Percentiles rank a stretch among this genome's conserved stretches.
phyloP scores from a whole-genome alignment of 2,329 filamentous ascomycete species.

The Fusarium praegraminearum region DNA sequence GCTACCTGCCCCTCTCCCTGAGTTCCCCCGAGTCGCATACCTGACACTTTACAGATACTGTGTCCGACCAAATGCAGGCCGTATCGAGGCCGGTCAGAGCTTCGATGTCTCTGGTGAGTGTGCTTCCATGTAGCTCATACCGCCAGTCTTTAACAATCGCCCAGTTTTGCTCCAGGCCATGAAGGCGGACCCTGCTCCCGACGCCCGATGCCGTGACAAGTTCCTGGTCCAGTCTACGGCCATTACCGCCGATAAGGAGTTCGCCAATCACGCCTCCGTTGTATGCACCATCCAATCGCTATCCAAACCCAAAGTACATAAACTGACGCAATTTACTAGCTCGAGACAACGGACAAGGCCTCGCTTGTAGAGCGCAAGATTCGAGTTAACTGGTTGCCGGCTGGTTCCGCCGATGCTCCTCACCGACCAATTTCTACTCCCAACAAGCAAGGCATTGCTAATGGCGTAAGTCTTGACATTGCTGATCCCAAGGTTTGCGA shows the following conservation, averaged over 20 bases:
- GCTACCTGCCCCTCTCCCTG: conserved; percentile 35
- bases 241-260: conserved; percentile 86
- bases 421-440: conserved; percentile 54
- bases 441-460: conserved; percentile 55
- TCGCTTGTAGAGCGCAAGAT: conserved; percentile 95
- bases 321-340: conserved; percentile 62
- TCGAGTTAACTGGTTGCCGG: conserved; percentile 84
- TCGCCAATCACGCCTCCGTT: conserved; percentile 81
- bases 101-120: conserved; percentile 90
- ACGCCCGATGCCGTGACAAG: conserved; percentile 95
- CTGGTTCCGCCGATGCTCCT: conserved; percentile 60
- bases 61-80: conserved; percentile 95
- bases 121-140: not conserved
- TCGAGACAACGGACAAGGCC: conserved; percentile 81
- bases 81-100: conserved; percentile 88
- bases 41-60: conserved; percentile 78
- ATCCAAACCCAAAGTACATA: not conserved
- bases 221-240: conserved; percentile 94
- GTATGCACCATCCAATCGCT: conserved; percentile 63
- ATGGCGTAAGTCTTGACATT: conserved; percentile 55
- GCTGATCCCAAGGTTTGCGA: not conserved
- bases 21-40: conserved; percentile 26
- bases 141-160: conserved; percentile 24
- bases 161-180: conserved; percentile 95
- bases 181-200: conserved; percentile 90